Percentiles rank a stretch among this genome's conserved stretches.
Evolutionary conservation across 805 yeast species (phyloP).

Genomic region (Metschnikowia shivogae): DNA sequence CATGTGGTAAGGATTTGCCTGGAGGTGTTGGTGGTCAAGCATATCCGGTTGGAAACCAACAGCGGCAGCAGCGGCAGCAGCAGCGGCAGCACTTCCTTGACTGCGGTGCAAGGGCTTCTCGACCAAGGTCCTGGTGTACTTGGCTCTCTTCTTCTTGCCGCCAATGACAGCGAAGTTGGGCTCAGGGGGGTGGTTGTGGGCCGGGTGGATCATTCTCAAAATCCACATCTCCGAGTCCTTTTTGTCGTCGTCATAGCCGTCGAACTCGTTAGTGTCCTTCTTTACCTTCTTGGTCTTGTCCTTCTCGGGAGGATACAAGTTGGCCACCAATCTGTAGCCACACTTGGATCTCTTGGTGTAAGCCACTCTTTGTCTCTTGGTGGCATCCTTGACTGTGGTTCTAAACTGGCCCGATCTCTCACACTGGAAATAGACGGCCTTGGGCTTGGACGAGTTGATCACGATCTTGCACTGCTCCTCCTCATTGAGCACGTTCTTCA

Average conservation of each 20-base stretch:
- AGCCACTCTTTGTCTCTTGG: constrained; percentile 44
- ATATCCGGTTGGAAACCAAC: constrained; percentile 23
- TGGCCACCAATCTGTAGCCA: constrained; percentile 39
- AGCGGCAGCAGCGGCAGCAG: constrained; percentile 24
- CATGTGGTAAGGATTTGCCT: constrained; percentile 19
- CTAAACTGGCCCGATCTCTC: constrained; percentile 43
- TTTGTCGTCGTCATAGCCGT: constrained; percentile 18
- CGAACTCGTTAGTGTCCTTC: constrained; percentile 23
- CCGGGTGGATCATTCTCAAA: constrained; percentile 44
- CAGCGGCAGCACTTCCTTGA: constrained; percentile 20
- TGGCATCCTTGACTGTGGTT: constrained; percentile 44
- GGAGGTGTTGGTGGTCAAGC: constrained; percentile 22
- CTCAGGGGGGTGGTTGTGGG: constrained; percentile 44
- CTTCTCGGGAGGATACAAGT: constrained; percentile 41
- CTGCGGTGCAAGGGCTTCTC: constrained; percentile 39
- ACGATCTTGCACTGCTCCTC: constrained; percentile 41
- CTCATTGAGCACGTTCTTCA: constrained; percentile 35
- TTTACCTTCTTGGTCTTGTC: constrained; percentile 33
- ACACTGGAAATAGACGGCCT: constrained; percentile 46
- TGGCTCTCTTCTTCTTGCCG: constrained; percentile 36
- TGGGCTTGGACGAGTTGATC: constrained; percentile 44
- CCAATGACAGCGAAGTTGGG: constrained; percentile 26
- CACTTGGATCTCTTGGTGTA: constrained; percentile 46
- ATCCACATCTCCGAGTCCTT: constrained; percentile 40
- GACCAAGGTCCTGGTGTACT: constrained; percentile 38